Evolutionary conservation across 306 rosid species (phyloP).

Genomic region (Prunus davidiana): DNA sequence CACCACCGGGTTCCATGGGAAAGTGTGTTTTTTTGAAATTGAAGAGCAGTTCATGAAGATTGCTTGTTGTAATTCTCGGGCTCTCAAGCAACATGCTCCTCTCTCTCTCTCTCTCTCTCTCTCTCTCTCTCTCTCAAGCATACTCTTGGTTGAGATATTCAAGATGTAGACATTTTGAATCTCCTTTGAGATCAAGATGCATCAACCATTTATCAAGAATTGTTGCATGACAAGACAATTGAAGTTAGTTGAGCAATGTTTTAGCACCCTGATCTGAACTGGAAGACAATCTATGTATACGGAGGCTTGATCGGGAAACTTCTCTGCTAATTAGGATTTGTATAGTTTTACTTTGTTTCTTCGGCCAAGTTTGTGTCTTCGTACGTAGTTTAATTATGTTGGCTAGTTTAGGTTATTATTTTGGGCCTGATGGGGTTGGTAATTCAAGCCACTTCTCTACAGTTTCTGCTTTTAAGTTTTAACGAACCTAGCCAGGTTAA

Average conservation of each 20-base stretch:
- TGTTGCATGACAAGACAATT: neutral
- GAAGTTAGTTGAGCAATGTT: neutral
- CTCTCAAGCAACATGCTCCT: conserved; percentile 70
- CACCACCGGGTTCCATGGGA: conserved; percentile 63
- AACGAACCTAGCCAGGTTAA: no score
- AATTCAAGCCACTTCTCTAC: no score
- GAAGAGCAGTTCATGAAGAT: conserved; percentile 77
- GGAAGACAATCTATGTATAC: no score
- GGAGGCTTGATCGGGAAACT: no score
- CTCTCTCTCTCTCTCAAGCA: neutral
- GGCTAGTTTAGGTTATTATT: no score
- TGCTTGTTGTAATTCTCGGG: conserved; percentile 67
- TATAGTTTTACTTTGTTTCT: no score
- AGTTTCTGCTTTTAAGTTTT: no score
- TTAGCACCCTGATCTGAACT: no score
- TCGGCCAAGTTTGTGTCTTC: no score
- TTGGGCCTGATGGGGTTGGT: no score
- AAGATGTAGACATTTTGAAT: neutral
- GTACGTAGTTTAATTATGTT: no score
- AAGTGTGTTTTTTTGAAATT: conserved; percentile 54
- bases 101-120: neutral
- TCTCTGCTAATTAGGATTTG: no score
- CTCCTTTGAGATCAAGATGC: neutral
- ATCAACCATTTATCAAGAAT: neutral
- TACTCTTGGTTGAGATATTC: neutral